Base-by-base conservation (phyloP, 2,329 filamentous ascomycete genomes). In the Plenodomus biglobosus region DNA sequence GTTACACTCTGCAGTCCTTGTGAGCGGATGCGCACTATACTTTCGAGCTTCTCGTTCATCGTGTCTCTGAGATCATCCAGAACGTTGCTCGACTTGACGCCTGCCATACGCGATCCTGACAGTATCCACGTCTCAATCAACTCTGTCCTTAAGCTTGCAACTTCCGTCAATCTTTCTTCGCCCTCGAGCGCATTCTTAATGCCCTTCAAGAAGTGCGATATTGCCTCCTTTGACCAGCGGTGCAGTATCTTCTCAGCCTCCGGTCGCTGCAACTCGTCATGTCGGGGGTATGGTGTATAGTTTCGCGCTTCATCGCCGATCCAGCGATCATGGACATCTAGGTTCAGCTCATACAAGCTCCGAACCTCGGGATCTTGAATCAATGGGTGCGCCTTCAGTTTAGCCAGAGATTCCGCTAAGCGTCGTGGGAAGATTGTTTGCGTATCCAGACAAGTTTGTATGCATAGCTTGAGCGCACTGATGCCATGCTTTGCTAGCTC, bases 221-320 rank as follows among this genome's bases (percentile, higher is more conserved):
- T 68, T 19, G 71, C 72, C 40, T 70, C 65, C 49, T 64, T 71
- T 8, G 69, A 74, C 75, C 72, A 77, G 34, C 61, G 58, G 38
- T 69, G 68, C 20, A 73, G 52, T 42, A 76, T 62, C 17, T 63
- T 72, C 47, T 75, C 71, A 5, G 70, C 74, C 16, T 78, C 75
- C 2, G 66, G 46, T 22, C 65, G 53, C 19, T 73, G 64, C 4
- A 79, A 60, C 56, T 94, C 88, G 56, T 92, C 89, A 60, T 95
- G 85, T 22, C 88, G 85, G 30, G 95, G 88, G 75, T 90, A 96
- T 0, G 92, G 92, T 1, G 85, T 92, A 66, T 95, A 96, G 56
- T 87, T 87, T 39, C 83, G 83, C 36, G 96, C 88, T 51, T 95
- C 90, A 7, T 91, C 85, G 16, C 87, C 81, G 53, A 94, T 88